These are phyloP conservation scores for Coemansia sp. DNA, from an alignment of 192 early-diverging fungal species.

Conservation along the genomic window DNA sequence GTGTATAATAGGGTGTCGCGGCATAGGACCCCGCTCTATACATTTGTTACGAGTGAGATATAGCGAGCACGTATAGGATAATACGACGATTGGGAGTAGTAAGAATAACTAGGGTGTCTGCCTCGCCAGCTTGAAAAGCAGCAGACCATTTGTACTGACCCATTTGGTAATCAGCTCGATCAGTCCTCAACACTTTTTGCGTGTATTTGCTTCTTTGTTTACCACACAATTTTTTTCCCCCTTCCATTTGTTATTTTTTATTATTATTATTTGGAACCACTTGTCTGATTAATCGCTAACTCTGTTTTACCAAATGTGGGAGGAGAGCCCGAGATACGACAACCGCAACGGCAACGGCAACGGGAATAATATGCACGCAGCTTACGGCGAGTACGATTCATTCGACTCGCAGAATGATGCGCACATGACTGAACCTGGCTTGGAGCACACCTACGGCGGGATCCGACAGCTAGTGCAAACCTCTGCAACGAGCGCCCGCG, in stretches of 20 bases:
- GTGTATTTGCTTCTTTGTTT: neutral
- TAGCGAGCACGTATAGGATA: too few relatives aligned
- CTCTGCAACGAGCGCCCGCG: constrained; percentile 32
- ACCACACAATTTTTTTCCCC: neutral
- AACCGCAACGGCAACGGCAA: neutral
- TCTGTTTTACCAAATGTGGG: constrained; percentile 29
- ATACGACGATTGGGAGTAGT: too few relatives aligned
- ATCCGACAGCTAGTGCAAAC: constrained; percentile 54
- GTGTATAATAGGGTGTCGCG: too few relatives aligned
- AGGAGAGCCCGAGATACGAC: constrained; percentile 14
- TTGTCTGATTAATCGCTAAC: neutral
- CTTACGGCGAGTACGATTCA: constrained; percentile 34
- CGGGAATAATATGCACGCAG: neutral
- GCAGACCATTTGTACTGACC: too few relatives aligned
- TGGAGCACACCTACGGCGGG: constrained; percentile 40
- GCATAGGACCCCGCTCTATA: too few relatives aligned
- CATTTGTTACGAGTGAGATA: too few relatives aligned
- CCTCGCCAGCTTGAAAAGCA: too few relatives aligned
- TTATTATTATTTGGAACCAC: neutral
- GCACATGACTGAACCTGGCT: neutral
- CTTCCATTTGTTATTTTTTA: constrained; percentile 3
- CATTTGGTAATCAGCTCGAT: neutral
- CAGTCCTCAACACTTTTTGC: too few relatives aligned
- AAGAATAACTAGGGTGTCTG: too few relatives aligned
- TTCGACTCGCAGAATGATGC: constrained; percentile 24